Evolutionary conservation across 768 basidiomycete genomes (phyloP), one percentile per base, ranked within the genome.

Genomic region (Trametes meyenii): DNA sequence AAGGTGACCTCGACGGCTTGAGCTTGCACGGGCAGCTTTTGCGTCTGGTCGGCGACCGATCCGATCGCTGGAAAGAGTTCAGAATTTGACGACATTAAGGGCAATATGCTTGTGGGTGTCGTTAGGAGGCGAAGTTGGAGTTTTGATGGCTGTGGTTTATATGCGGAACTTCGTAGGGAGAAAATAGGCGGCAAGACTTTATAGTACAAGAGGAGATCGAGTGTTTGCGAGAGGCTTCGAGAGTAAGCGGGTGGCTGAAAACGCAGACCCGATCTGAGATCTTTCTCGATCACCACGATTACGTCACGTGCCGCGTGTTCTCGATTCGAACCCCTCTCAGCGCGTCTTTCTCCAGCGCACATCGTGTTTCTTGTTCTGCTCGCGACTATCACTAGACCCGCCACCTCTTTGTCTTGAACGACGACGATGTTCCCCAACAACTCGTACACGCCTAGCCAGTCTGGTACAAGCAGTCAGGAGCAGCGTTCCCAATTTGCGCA

Each of bases 61-160:
- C 73, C 70, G 59, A 74, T 74, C 13, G 67, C 39, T 2, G 73
- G 73, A 57, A 74, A 74, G 38, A 74, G 65, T 17, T 68, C 62
- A 46, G 61, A 49, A 48, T 67, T 60, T 53, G 51, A 23, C 26
- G 68, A 53, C 68, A 69, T 69, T 51, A 33, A 8, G 29, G 8
- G 29, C 29, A 3, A 50, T 29, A 12, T 10, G 42, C 29, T 45
- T 39, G 19, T 19, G 14, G 5, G 36, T 44, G 21, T 10, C 1
- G 33, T 55, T 36, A 26, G 39, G 8, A 29, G 35, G 5, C 45
- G 8, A 29, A 42, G 5, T 33, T 26, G 21, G 10, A 48, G 51
- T 3, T n/a, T 1, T 44, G 23, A 21, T 26, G 49, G 33, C 43
- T 38, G 24, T n/a, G 44, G 55, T 12, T n/a, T 11, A 4, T 19